Conservation (phyloP, 768 basidiomycete genomes). For the Calocybe indica region DNA sequence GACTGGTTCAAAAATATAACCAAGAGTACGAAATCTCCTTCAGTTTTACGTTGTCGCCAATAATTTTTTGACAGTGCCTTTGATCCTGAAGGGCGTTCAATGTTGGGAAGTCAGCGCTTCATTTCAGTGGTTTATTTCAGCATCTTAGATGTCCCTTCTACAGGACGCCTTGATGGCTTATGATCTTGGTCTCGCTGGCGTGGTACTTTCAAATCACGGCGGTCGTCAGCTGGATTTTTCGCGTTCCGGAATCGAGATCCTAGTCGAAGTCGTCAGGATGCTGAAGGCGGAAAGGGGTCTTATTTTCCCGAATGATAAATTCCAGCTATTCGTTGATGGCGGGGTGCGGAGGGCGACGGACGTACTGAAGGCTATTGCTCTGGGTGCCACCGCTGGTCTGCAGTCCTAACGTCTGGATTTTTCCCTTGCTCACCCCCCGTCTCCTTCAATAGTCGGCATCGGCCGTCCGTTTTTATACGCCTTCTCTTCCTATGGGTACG, state of each 20-base stretch:
- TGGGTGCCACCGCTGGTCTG: constrained; percentile 83
- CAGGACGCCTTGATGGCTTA: constrained; percentile 83
- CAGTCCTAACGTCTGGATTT: constrained; percentile 33
- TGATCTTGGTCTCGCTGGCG: constrained; percentile 64
- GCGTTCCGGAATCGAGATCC: constrained; percentile 85
- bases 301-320: constrained; percentile 69
- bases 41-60: constrained; percentile 25
- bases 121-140: background rate
- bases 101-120: constrained; percentile 57
- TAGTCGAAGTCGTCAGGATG: constrained; percentile 76
- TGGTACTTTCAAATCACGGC: constrained; percentile 86
- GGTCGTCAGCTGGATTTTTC: constrained; percentile 76
- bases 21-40: constrained; percentile 31
- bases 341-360: constrained; percentile 90
- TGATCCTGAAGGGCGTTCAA: constrained; percentile 88
- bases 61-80: constrained; percentile 55
- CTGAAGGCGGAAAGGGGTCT: constrained; percentile 63
- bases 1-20: constrained; percentile 80
- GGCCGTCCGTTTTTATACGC: constrained; percentile 88
- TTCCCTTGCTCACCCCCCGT: constrained; percentile 10
- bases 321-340: constrained; percentile 91
- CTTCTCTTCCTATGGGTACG: constrained; percentile 82
- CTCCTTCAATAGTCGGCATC: constrained; percentile 55
- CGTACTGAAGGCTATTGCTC: constrained; percentile 80
- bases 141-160: background rate